Conservation (phyloP, 2,329 filamentous ascomycete genomes). For the Penicillium sp. region DNA sequence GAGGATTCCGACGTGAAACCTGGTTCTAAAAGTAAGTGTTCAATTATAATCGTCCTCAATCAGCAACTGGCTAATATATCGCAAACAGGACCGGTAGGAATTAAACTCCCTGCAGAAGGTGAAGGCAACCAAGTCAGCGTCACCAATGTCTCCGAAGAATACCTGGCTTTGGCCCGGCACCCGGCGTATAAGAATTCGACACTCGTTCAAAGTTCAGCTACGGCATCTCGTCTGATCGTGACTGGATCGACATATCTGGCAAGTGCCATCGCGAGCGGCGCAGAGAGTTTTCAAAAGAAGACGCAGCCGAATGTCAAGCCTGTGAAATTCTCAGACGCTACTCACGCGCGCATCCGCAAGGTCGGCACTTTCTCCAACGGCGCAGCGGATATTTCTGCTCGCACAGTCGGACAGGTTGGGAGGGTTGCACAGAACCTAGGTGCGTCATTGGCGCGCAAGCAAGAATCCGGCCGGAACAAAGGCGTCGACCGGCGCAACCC, state of each 20-base stretch:
- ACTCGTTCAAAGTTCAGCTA: conserved; percentile 81
- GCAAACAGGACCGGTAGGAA: conserved; percentile 48
- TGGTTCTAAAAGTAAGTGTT: conserved; percentile 79
- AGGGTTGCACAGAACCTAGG: conserved; percentile 88
- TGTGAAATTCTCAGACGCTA: conserved; percentile 81
- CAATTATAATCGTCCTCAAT: neutral
- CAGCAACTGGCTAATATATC: conserved; percentile 12
- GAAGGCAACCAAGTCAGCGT: conserved; percentile 50
- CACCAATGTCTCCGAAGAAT: conserved; percentile 54
- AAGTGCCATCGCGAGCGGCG: conserved; percentile 72
- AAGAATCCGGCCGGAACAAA: conserved; percentile 54
- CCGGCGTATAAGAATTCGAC: conserved; percentile 88
- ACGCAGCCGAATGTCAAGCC: conserved; percentile 76
- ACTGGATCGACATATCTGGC: conserved; percentile 79
- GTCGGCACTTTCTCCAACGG: conserved; percentile 82
- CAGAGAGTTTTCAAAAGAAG: conserved; percentile 76
- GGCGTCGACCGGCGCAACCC: conserved; percentile 71
- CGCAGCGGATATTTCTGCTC: conserved; percentile 76
- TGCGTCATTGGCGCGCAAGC: conserved; percentile 68
- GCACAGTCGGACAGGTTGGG: conserved; percentile 81
- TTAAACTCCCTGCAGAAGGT: conserved; percentile 48
- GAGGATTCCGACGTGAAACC: conserved; percentile 73
- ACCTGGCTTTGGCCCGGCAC: conserved; percentile 75
- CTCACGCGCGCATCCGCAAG: conserved; percentile 80
- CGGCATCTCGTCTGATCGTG: conserved; percentile 87